Evolutionary conservation across 495 filamentous ascomycete genomes (phyloP).

Genomic region (Trichoderma parareesei): DNA sequence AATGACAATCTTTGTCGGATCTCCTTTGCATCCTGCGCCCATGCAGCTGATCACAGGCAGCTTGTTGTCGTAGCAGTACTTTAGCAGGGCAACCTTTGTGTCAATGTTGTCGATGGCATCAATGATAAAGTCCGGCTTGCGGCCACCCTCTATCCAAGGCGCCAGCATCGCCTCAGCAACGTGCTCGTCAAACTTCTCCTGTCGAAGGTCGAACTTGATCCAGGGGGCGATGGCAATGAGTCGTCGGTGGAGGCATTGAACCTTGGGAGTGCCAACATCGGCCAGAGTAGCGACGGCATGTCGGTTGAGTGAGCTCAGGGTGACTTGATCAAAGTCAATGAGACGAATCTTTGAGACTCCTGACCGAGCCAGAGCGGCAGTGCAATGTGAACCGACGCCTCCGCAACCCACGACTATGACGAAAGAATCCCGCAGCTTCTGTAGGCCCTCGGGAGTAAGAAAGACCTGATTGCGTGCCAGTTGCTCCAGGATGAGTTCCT

Average conservation of each 20-base stretch:
- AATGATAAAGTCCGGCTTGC: slow-evolving; percentile 74
- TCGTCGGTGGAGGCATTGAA: slow-evolving; percentile 67
- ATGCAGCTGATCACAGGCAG: slow-evolving; percentile 87
- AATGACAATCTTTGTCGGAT: slow-evolving; percentile 85
- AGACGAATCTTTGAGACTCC: slow-evolving; percentile 81
- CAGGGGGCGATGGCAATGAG: slow-evolving; percentile 84
- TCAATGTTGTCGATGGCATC: slow-evolving; percentile 99
- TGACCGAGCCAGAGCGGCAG: slow-evolving; percentile 77
- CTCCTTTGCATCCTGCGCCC: slow-evolving; percentile 96
- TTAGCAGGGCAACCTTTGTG: slow-evolving; percentile 84
- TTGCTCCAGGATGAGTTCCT: slow-evolving; percentile 92
- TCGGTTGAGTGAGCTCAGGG: slow-evolving; percentile 83
- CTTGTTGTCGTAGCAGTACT: slow-evolving; percentile 70
- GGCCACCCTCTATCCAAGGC: slow-evolving; percentile 52
- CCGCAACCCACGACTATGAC: slow-evolving; percentile 88
- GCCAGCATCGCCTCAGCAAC: slow-evolving; percentile 57
- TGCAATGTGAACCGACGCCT: slow-evolving; percentile 88
- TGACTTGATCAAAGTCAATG: slow-evolving; percentile 97
- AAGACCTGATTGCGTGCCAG: slow-evolving; percentile 92
- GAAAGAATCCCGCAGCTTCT: slow-evolving; percentile 69
- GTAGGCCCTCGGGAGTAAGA: slow-evolving; percentile 71
- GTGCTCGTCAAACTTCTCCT: slow-evolving; percentile 69
- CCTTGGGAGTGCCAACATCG: slow-evolving; percentile 93
- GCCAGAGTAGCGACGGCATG: slow-evolving; percentile 90
- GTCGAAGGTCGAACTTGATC: slow-evolving; percentile 79